Conservation (phyloP, 495 filamentous ascomycete genomes). For the Annulohypoxylon maeteangense region DNA sequence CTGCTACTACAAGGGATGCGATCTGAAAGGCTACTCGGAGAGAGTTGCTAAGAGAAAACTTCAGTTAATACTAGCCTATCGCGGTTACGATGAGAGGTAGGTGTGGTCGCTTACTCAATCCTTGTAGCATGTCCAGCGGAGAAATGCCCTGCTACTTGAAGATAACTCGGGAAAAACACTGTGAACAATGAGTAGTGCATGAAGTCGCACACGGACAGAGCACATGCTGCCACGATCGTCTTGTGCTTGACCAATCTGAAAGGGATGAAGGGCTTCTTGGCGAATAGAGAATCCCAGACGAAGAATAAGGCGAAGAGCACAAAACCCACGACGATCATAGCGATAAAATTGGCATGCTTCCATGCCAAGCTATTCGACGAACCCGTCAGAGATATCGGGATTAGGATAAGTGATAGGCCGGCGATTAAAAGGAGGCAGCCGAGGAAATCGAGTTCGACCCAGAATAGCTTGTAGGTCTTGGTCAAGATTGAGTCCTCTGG, state of each 20-base stretch:
- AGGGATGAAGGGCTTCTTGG: background rate
- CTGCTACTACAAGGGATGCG: background rate
- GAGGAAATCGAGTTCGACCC: background rate
- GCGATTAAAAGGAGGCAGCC: slow-evolving; percentile 1
- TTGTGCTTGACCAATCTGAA: background rate
- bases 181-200: slow-evolving; percentile 2
- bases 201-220: background rate
- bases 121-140: background rate
- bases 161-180: background rate
- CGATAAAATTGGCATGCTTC: background rate
- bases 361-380: background rate
- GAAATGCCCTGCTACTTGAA: background rate
- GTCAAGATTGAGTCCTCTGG: background rate
- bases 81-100: background rate
- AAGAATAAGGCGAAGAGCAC: background rate
- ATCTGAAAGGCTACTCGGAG: background rate
- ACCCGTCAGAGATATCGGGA: background rate
- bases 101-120: background rate
- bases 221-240: background rate
- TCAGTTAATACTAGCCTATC: background rate
- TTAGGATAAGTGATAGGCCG: background rate
- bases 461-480: background rate
- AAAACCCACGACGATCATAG: background rate
- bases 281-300: background rate
- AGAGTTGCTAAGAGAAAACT: background rate